A percentile compares a stretch with the other conserved stretches of the same genome.
Evolutionary conservation across 805 yeast genomes (phyloP).

Genomic region (Naumovozyma baii): DNA sequence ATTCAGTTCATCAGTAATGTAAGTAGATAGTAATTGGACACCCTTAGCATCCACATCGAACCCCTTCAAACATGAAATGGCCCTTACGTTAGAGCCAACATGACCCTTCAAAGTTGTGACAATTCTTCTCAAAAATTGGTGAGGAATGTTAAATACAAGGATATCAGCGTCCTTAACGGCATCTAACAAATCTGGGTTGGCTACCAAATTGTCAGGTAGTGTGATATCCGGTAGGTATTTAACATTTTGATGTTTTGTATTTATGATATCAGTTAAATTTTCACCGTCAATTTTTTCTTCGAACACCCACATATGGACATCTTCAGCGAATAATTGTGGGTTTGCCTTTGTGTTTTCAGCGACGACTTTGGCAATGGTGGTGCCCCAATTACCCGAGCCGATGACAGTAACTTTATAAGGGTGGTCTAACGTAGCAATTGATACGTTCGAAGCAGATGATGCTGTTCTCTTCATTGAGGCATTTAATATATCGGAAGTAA

Average conservation of each 20-base stretch:
- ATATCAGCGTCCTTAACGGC: slow-evolving; percentile 76
- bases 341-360: slow-evolving; percentile 76
- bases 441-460: slow-evolving; percentile 5
- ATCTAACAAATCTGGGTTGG: slow-evolving; percentile 71
- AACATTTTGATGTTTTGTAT: slow-evolving; percentile 84
- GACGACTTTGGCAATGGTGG: slow-evolving; percentile 89
- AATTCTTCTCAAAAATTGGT: slow-evolving; percentile 79
- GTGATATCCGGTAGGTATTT: slow-evolving; percentile 79
- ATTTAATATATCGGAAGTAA: slow-evolving; percentile 23
- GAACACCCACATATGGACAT: slow-evolving; percentile 94
- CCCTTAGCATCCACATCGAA: slow-evolving; percentile 80
- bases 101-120: slow-evolving; percentile 69
- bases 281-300: slow-evolving; percentile 73
- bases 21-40: slow-evolving; percentile 69
- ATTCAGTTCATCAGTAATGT: slow-evolving; percentile 69
- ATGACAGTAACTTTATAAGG: slow-evolving; percentile 60
- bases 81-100: slow-evolving; percentile 61
- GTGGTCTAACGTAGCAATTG: slow-evolving; percentile 12
- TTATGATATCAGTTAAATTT: slow-evolving; percentile 82
- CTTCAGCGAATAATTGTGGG: slow-evolving; percentile 57
- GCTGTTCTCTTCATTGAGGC: slow-evolving; percentile 15
- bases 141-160: slow-evolving; percentile 89
- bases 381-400: slow-evolving; percentile 98
- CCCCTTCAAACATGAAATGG: slow-evolving; percentile 92
- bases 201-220: slow-evolving; percentile 77